These are phyloP conservation scores for Quercus suber DNA, from an alignment of 306 rosid genomes.

Conservation along the genomic window DNA sequence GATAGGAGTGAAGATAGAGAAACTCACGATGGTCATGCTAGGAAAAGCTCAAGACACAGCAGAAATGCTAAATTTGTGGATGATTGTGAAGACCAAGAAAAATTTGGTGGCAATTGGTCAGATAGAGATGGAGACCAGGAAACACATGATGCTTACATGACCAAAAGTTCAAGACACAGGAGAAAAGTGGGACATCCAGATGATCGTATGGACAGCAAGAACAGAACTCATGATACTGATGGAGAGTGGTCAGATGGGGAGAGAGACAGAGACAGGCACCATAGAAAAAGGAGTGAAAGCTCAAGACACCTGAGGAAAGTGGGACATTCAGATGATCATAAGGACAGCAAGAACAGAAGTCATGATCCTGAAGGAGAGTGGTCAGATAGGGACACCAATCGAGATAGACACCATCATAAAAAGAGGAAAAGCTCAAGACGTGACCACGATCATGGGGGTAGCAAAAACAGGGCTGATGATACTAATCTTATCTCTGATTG, in stretches of 20 bases:
- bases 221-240: conserved; percentile 29
- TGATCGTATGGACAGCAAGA: conserved; percentile 14
- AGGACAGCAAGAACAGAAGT: conserved; percentile 13
- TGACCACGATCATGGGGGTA: not conserved
- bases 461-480: not conserved
- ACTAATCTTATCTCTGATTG: not conserved
- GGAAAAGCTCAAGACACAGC: conserved; percentile 40
- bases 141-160: conserved; percentile 5
- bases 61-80: conserved; percentile 7
- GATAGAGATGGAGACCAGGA: conserved; percentile 13
- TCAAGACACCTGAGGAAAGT: conserved; percentile 22
- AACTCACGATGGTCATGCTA: conserved; percentile 16
- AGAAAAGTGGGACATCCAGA: conserved; percentile 3
- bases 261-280: conserved; percentile 20
- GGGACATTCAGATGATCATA: conserved; percentile 11
- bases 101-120: conserved; percentile 4
- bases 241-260: conserved; percentile 27
- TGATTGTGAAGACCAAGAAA: conserved; percentile 19
- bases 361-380: conserved; percentile 23
- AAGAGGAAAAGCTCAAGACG: conserved; percentile 13
- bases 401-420: conserved; percentile 15
- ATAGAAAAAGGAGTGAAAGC: conserved; percentile 25
- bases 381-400: conserved; percentile 16
- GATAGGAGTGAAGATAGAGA: conserved; percentile 13
- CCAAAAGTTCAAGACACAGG: conserved; percentile 7